These are phyloP conservation scores for Neurospora sp. DNA, from an alignment of 495 filamentous ascomycete species.

Conservation along the genomic window DNA sequence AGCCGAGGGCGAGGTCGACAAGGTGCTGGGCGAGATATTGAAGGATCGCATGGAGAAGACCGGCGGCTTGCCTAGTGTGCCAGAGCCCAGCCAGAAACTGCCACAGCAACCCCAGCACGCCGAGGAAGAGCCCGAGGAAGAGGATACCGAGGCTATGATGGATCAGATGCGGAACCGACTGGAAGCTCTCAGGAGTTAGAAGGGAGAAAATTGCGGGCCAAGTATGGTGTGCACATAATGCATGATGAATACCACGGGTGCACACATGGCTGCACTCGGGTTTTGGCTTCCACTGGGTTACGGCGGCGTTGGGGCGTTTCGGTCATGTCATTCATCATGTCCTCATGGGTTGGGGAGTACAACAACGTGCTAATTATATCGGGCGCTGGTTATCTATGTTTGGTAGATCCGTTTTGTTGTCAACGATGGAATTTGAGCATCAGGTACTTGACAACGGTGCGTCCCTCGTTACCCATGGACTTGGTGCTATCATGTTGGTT, in stretches of 20 bases:
- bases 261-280: neutral
- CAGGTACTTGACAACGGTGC: neutral
- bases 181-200: slow-evolving; percentile 81
- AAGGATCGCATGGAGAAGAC: slow-evolving; percentile 70
- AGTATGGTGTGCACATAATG: neutral
- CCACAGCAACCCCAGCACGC: slow-evolving; percentile 45
- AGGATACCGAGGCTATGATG: slow-evolving; percentile 77
- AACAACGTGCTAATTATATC: neutral
- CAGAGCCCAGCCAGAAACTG: slow-evolving; percentile 46
- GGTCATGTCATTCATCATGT: neutral
- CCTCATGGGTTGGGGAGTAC: neutral
- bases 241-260: neutral
- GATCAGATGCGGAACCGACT: slow-evolving; percentile 87
- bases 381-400: neutral
- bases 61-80: slow-evolving; percentile 43
- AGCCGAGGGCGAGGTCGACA: slow-evolving; percentile 84
- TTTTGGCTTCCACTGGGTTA: neutral
- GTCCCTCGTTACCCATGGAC: neutral
- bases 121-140: slow-evolving; percentile 72
- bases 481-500: neutral
- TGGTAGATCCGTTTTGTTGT: neutral
- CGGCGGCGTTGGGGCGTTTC: neutral
- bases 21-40: slow-evolving; percentile 80
- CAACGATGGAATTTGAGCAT: neutral
- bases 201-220: neutral